A percentile compares a stretch with the other conserved stretches of the same genome.
phyloP scores from a whole-genome alignment of 2,329 filamentous ascomycete genomes.

The Fusarium pseudograminearum region DNA sequence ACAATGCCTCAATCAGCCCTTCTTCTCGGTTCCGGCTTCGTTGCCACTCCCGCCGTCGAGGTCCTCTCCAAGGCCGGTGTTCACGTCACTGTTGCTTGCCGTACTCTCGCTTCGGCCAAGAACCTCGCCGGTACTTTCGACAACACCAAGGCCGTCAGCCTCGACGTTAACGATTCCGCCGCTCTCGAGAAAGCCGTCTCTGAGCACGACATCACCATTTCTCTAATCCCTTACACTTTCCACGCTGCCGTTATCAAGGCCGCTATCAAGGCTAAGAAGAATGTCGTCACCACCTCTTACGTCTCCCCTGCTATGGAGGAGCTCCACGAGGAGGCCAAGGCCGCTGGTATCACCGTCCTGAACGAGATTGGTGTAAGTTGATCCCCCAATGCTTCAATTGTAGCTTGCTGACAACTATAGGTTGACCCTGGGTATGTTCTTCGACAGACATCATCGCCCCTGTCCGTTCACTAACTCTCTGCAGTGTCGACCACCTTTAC shows the following conservation, averaged over 20 bases:
- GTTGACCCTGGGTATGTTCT: slow-evolving; percentile 43
- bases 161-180: slow-evolving; percentile 82
- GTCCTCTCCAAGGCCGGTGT: slow-evolving; percentile 71
- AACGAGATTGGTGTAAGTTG: slow-evolving; percentile 85
- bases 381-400: background rate
- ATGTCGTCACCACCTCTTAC: slow-evolving; percentile 96
- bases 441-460: background rate
- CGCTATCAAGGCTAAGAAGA: slow-evolving; percentile 92
- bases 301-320: slow-evolving; percentile 93
- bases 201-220: slow-evolving; percentile 83
- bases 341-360: slow-evolving; percentile 95
- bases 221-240: slow-evolving; percentile 91
- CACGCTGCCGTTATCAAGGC: slow-evolving; percentile 92
- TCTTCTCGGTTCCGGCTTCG: slow-evolving; percentile 63
- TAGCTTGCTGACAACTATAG: slow-evolving; percentile 9
- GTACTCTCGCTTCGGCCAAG: slow-evolving; percentile 82
- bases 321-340: slow-evolving; percentile 84
- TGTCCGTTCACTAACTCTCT: slow-evolving; percentile 1
- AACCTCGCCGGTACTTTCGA: slow-evolving; percentile 78
- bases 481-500: slow-evolving; percentile 61
- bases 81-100: slow-evolving; percentile 79
- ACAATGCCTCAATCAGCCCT: slow-evolving; percentile 49
- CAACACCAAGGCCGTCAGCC: slow-evolving; percentile 79
- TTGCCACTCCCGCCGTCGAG: slow-evolving; percentile 73
- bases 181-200: slow-evolving; percentile 85